Evolutionary conservation across 1,284 basidiomycete species (phyloP), one percentile per base, ranked within the genome.

Genomic region (Coniophora puteana): DNA sequence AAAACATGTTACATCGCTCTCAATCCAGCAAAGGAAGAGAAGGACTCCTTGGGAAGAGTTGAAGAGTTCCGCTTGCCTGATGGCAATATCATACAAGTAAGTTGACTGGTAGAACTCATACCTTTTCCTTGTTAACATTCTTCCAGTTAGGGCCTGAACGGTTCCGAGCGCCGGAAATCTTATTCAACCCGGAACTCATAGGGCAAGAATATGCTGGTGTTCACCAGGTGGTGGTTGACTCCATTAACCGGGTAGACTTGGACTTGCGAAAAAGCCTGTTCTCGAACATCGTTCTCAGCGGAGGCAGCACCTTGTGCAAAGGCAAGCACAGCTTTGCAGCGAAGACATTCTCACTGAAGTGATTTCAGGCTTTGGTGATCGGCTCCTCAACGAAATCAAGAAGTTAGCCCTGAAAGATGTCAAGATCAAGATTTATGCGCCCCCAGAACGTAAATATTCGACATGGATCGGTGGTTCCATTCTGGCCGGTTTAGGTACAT

Each of bases 401-500:
- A 93, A 90, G 67, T 71, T 97, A 34, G 91, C 93, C n/a, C 66
- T 98, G 51, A 93, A 96, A 58, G 96, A 99, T 53, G 83, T 95
- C 59, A 98, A 98, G 74, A 93, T 99, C 67, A 97, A 97, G 72
- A 99, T 99, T 57, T 97, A 93, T 54, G 96, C 96, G 11, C 96
- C 96, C 22, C 96, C 96, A n/a, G 96, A 99, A 66, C 84, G 96
- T 49, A 99, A 99, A 69, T 99, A 99, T 66, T 94, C 93, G 14
- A 99, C 95, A 18, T 99, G 96, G 96, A 99, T 99, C 54, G 96
- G 96, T 39, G 95, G 95, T 4, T 93, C 90, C 44, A 96, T 96
- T 59, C 68, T 98, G 41, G 95, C 95, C 33, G 94, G 95, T 28
- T 67, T 99, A 45, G 94, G 83, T 53, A 97, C 96, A 16, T 99